Conservation (phyloP, 1,284 basidiomycete genomes). For the Athelia sp. region DNA sequence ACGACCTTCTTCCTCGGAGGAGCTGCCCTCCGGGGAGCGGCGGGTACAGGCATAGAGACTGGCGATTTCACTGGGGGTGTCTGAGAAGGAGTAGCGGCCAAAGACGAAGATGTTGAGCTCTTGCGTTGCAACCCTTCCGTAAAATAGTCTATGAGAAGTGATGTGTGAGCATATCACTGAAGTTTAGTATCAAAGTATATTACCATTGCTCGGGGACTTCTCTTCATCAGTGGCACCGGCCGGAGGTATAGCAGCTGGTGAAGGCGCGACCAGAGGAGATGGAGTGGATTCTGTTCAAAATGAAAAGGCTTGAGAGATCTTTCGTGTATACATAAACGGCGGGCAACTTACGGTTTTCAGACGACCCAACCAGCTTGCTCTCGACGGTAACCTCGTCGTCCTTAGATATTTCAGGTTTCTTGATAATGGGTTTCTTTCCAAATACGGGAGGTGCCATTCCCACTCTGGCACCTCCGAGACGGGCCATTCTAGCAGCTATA, state of each 20-base stretch:
- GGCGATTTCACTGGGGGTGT: slow-evolving; percentile 9
- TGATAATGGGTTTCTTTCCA: slow-evolving; percentile 48
- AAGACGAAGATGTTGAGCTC: too few species aligned
- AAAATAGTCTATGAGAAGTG: background rate
- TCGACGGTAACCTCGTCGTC: slow-evolving; percentile 10
- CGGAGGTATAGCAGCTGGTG: background rate
- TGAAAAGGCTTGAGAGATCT: background rate
- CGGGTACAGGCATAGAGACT: slow-evolving; percentile 66
- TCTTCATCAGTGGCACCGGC: background rate
- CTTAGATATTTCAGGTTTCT: slow-evolving; percentile 30
- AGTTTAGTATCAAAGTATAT: background rate
- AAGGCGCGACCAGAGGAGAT: background rate
- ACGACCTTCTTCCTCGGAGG: slow-evolving; percentile 62
- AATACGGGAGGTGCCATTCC: slow-evolving; percentile 74
- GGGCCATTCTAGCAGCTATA: slow-evolving; percentile 86
- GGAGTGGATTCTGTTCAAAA: background rate
- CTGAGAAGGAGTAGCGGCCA: too few species aligned
- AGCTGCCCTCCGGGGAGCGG: slow-evolving; percentile 60
- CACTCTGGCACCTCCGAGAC: slow-evolving; percentile 79
- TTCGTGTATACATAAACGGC: background rate
- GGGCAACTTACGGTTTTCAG: background rate
- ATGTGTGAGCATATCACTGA: background rate
- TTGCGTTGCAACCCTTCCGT: too few species aligned
- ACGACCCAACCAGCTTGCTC: background rate
- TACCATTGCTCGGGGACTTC: background rate